These are phyloP conservation scores for Metschnikowia baotianmanensis DNA, from an alignment of 805 yeast genomes.

Conservation along the genomic window DNA sequence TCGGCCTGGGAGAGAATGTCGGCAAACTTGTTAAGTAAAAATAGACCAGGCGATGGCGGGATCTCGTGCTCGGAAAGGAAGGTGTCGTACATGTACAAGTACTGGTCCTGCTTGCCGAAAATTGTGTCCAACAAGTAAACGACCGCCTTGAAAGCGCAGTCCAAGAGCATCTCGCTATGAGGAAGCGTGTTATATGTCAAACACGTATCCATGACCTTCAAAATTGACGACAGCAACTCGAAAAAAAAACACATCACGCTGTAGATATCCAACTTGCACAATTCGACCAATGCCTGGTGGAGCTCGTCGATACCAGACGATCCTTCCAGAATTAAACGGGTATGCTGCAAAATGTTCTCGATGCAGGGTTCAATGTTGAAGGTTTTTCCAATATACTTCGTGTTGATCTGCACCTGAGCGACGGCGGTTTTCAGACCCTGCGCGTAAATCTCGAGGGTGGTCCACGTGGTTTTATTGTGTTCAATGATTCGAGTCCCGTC, in stretches of 20 bases:
- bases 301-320: constrained; percentile 43
- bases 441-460: constrained; percentile 44
- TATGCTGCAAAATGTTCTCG: constrained; percentile 55
- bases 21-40: constrained; percentile 46
- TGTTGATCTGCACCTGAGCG: constrained; percentile 51
- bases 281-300: constrained; percentile 44
- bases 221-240: constrained; percentile 44
- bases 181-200: constrained; percentile 24
- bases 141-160: constrained; percentile 50
- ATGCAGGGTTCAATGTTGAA: constrained; percentile 59
- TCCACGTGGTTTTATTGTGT: constrained; percentile 42
- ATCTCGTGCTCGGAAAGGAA: constrained; percentile 37
- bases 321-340: constrained; percentile 43
- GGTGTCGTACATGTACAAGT: constrained; percentile 53
- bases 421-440: constrained; percentile 32
- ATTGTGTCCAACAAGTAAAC: constrained; percentile 61
- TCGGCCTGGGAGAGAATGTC: constrained; percentile 48
- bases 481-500: constrained; percentile 47
- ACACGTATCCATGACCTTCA: constrained; percentile 30
- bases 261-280: constrained; percentile 52
- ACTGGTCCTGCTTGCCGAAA: constrained; percentile 64
- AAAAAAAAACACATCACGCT: constrained; percentile 61
- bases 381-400: constrained; percentile 67
- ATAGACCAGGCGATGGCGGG: constrained; percentile 52
- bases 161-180: constrained; percentile 31